These are phyloP conservation scores for Hirschfeldia incana DNA, from an alignment of 345 rosid genomes.

Conservation along the genomic window DNA sequence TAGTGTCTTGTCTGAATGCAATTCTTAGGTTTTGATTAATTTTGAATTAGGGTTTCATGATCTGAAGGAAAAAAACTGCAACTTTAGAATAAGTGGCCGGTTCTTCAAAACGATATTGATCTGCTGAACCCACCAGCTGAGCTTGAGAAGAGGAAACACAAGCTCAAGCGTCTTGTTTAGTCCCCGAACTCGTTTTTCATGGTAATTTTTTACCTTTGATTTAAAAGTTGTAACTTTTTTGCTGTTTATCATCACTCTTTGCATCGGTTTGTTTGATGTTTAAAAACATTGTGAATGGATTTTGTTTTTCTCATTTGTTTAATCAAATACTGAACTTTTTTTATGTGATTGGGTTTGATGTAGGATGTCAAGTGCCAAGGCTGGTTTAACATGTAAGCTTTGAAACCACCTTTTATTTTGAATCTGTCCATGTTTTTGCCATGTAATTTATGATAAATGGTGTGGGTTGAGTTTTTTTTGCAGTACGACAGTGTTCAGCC, in stretches of 20 bases:
- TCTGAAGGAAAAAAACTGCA: neutral
- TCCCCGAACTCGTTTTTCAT: conserved; percentile 72
- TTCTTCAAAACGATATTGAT: conserved; percentile 69
- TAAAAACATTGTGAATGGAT: neutral
- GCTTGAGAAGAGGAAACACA: conserved; percentile 76
- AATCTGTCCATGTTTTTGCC: neutral
- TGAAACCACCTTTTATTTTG: neutral
- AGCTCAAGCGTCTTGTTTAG: conserved; percentile 75
- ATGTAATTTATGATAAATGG: neutral
- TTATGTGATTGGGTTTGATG: neutral
- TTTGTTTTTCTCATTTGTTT: neutral
- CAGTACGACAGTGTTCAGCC: conserved; percentile 63
- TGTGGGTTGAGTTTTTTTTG: neutral
- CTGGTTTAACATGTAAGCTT: conserved; percentile 57
- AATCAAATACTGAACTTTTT: neutral
- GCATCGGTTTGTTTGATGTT: neutral
- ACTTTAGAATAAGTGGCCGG: conserved; percentile 32
- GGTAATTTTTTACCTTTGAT: conserved; percentile 27
- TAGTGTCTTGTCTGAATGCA: neutral
- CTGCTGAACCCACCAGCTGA: conserved; percentile 68
- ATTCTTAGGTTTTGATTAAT: neutral
- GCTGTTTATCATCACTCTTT: neutral
- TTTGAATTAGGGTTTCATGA: neutral
- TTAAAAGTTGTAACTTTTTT: neutral
- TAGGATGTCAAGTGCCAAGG: conserved; percentile 66